Evolutionary conservation across 2,329 filamentous ascomycete genomes (phyloP).

Genomic region (Westerdykella sp.): DNA sequence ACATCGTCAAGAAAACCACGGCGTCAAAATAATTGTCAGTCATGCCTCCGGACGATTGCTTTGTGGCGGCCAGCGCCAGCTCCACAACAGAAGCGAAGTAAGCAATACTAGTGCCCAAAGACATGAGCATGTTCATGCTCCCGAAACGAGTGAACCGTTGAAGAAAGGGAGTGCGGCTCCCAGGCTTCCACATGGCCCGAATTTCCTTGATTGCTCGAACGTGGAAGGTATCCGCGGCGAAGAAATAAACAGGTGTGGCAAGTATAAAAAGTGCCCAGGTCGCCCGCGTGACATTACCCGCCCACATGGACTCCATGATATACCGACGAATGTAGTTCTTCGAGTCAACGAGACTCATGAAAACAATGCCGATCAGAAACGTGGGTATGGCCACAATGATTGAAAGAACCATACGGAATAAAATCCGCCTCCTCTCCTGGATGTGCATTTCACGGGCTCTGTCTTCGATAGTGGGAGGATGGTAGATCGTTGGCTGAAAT

Average conservation of each 20-base stretch:
- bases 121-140: slow-evolving; percentile 94
- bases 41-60: slow-evolving; percentile 29
- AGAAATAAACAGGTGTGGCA: slow-evolving; percentile 81
- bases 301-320: slow-evolving; percentile 64
- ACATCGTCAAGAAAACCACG: slow-evolving; percentile 85
- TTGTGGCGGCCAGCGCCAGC: slow-evolving; percentile 54
- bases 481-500: slow-evolving; percentile 65
- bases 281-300: slow-evolving; percentile 63
- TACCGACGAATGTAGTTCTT: slow-evolving; percentile 55
- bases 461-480: slow-evolving; percentile 78
- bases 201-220: slow-evolving; percentile 72
- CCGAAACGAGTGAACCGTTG: slow-evolving; percentile 86
- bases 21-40: slow-evolving; percentile 72
- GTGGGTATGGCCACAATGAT: slow-evolving; percentile 69
- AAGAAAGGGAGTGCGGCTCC: slow-evolving; percentile 65
- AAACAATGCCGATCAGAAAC: slow-evolving; percentile 81
- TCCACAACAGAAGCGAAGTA: slow-evolving; percentile 78
- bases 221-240: slow-evolving; percentile 81
- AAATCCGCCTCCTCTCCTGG: slow-evolving; percentile 61
- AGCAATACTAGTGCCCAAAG: slow-evolving; percentile 78
- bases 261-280: slow-evolving; percentile 77
- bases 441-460: slow-evolving; percentile 66
- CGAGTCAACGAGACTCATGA: slow-evolving; percentile 72
- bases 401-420: slow-evolving; percentile 65
- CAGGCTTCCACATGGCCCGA: slow-evolving; percentile 66